Base-by-base conservation (phyloP, 306 rosid genomes). In the Trifolium repens region DNA sequence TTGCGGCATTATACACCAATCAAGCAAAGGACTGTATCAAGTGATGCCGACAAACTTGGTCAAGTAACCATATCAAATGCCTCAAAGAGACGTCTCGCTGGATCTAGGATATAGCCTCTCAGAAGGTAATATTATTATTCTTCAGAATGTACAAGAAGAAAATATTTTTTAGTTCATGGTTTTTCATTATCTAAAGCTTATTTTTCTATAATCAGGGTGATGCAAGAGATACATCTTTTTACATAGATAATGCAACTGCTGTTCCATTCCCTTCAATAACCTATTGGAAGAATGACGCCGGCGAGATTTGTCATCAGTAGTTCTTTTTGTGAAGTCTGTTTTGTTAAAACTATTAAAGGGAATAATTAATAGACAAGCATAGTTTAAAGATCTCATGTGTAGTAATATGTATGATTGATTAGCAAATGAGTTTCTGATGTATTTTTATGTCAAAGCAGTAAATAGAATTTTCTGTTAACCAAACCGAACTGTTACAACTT, bases 51-150 rank as follows among this genome's bases (percentile, higher is more conserved):
- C 77, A 83, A 69, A 80, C 91, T 94, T 15, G 85, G 91, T 75
- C 93, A 82, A 78, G 87, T 91, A 69, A 82, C 97, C 8, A 42
- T 87, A 67, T 94, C 98, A 13, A 94, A 94, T 59, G 52, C 52
- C 64, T 74, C 49, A 9, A n/a, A 39, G 22, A 14, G 40, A 35
- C 16, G 52, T 2, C 52, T 46, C 13, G 52, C 52, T 46, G 52
- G 52, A 46, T 46, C 52, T 46, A 46, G 16, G 52, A 46, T 46
- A 15, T 46, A 46, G 7, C 52, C 16, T 46, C 14, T 46, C 32
- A 16, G 42, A 73, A 73, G 79, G 5, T 77, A 30, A 62, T 22
- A 57, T 37, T 74, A 30, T 55, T 16, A 49, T 37, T 74, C 15
- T 79, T 67, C 46, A n/a, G 32, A 50, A 72, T 43, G 42, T 8